phyloP scores from a whole-genome alignment of 345 rosid genomes.

The Hirschfeldia incana region DNA sequence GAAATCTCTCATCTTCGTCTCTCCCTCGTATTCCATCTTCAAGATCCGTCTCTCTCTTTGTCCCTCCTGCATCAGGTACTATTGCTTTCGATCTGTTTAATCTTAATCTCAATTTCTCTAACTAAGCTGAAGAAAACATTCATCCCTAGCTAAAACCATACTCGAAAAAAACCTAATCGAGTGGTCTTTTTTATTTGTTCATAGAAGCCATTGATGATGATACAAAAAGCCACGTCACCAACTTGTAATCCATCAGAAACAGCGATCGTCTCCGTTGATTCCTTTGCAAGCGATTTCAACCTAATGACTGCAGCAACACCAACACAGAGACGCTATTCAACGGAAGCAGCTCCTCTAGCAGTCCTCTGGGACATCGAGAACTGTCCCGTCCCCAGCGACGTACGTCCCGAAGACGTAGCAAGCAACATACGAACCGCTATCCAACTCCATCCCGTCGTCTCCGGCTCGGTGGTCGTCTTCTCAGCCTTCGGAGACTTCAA shows the following conservation, averaged over 20 bases:
- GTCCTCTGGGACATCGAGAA: slow-evolving; percentile 98
- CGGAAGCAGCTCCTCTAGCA: slow-evolving; percentile 73
- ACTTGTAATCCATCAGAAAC: slow-evolving; percentile 19
- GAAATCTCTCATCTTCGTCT: not conserved
- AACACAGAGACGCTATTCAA: slow-evolving; percentile 20
- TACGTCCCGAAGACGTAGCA: slow-evolving; percentile 89
- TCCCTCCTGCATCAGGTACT: not conserved
- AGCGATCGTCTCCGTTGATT: slow-evolving; percentile 31
- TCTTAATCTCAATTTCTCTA: not conserved
- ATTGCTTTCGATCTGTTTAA: not conserved
- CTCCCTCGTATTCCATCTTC: not conserved
- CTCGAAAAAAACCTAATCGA: slow-evolving; percentile 5
- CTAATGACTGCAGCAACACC: slow-evolving; percentile 19
- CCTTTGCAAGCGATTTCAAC: slow-evolving; percentile 38
- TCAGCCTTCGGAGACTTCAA: slow-evolving; percentile 98
- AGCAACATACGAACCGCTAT: slow-evolving; percentile 93
- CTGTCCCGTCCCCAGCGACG: slow-evolving; percentile 88
- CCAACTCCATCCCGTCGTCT: slow-evolving; percentile 77
- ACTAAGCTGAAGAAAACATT: not conserved
- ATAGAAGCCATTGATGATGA: not conserved
- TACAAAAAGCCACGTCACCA: slow-evolving; percentile 25
- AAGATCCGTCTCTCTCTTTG: not conserved
- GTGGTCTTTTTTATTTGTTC: not conserved
- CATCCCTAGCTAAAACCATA: not conserved
- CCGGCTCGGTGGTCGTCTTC: slow-evolving; percentile 70